Percentiles rank a stretch among this genome's conserved stretches.
phyloP scores from a whole-genome alignment of 2,329 filamentous ascomycete genomes.

The Trichoderma koningii region DNA sequence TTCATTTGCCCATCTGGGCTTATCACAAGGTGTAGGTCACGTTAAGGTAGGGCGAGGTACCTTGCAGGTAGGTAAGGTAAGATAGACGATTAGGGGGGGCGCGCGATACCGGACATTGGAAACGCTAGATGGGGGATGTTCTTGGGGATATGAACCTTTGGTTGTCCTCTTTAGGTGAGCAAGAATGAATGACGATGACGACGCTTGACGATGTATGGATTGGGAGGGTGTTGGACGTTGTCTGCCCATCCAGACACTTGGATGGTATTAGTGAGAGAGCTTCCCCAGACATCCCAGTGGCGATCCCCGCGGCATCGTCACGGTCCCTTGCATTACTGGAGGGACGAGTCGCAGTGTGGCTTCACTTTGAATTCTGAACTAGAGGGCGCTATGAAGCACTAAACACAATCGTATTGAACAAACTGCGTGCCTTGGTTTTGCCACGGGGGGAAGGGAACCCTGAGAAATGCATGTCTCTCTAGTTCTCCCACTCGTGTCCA shows the following conservation, averaged over 20 bases:
- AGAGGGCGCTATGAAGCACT: too few species aligned
- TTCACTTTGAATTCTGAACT: too few species aligned
- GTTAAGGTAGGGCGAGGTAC: too few species aligned
- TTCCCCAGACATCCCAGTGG: conserved; percentile 17
- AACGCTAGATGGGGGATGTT: background rate
- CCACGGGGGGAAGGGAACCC: background rate
- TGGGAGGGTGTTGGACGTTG: background rate
- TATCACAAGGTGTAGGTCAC: too few species aligned
- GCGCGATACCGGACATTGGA: too few species aligned
- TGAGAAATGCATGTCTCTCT: background rate
- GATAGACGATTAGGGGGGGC: too few species aligned
- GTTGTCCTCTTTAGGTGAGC: too few species aligned
- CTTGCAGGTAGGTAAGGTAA: too few species aligned
- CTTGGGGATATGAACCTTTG: too few species aligned
- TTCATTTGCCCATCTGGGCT: too few species aligned
- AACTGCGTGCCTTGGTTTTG: conserved; percentile 5
- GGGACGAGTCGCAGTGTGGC: too few species aligned
- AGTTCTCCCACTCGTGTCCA: conserved; percentile 8
- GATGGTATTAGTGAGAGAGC: background rate
- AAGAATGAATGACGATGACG: background rate
- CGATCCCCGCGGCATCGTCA: conserved; percentile 25
- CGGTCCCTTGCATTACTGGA: conserved; percentile 26
- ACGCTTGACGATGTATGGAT: background rate
- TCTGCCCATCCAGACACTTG: background rate
- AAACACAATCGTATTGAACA: background rate